Evolutionary conservation across 192 early-diverging fungal species (phyloP).

Genomic region (Phycomyces blakesleeanus): DNA sequence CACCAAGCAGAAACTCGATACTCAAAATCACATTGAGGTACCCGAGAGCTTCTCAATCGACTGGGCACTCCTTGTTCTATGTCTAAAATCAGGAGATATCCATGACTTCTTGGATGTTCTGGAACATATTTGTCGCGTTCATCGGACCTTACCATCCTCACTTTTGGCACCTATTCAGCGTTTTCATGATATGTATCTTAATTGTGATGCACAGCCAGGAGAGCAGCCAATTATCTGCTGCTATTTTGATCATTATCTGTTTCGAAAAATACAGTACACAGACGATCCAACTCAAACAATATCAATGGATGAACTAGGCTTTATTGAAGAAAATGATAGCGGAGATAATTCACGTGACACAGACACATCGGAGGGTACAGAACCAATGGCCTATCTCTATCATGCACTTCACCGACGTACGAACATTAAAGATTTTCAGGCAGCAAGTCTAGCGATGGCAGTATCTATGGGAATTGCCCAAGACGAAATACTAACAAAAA

Average conservation of each 20-base stretch:
- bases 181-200: constrained; percentile 16
- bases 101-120: constrained; percentile 9
- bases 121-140: background rate
- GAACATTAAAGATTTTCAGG: constrained; percentile 9
- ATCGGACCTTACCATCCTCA: constrained; percentile 7
- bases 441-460: constrained; percentile 8
- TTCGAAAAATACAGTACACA: constrained; percentile 8
- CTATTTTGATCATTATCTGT: constrained; percentile 28
- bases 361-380: background rate
- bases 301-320: constrained; percentile 7
- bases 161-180: constrained; percentile 18
- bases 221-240: background rate
- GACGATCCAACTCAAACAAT: background rate
- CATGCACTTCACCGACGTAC: constrained; percentile 2
- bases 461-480: constrained; percentile 2
- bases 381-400: constrained; percentile 6
- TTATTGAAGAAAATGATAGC: background rate
- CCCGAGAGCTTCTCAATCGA: background rate
- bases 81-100: constrained; percentile 14
- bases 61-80: constrained; percentile 14
- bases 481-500: constrained; percentile 12
- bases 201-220: background rate
- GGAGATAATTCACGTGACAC: background rate
- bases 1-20: constrained; percentile 6
- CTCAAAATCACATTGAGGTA: background rate